phyloP scores from a whole-genome alignment of 1,284 basidiomycete genomes.

The Prillingera fragicola region DNA sequence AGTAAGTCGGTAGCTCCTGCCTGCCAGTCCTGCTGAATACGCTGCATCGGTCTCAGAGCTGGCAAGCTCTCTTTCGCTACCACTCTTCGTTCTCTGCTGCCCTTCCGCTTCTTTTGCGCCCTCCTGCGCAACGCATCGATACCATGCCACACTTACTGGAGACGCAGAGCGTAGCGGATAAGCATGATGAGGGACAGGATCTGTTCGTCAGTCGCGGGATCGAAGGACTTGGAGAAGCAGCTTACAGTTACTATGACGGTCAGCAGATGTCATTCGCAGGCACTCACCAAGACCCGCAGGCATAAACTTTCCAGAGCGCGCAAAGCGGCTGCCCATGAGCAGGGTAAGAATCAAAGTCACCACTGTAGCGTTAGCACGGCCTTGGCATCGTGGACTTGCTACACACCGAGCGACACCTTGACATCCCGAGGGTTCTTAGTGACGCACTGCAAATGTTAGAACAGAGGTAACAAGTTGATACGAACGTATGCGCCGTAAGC shows the following conservation, averaged over 20 bases:
- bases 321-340: slow-evolving; percentile 32
- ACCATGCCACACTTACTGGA: too few species aligned
- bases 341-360: slow-evolving; percentile 21
- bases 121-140: too few species aligned
- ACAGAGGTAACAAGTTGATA: not conserved
- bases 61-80: too few species aligned
- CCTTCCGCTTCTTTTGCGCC: too few species aligned
- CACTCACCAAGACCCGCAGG: slow-evolving; percentile 42
- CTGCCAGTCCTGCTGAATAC: too few species aligned
- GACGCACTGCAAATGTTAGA: slow-evolving; percentile 20
- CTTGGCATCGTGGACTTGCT: not conserved
- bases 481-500: slow-evolving; percentile 39
- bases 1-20: too few species aligned
- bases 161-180: slow-evolving; percentile 11
- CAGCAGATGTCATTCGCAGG: not conserved
- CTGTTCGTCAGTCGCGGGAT: slow-evolving; percentile 3
- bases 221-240: not conserved
- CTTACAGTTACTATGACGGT: slow-evolving; percentile 9
- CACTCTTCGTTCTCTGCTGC: too few species aligned
- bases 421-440: slow-evolving; percentile 29
- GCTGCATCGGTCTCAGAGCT: too few species aligned
- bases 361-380: slow-evolving; percentile 9
- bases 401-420: slow-evolving; percentile 26
- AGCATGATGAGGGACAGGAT: slow-evolving; percentile 13
- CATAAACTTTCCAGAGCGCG: slow-evolving; percentile 39